phyloP scores from a whole-genome alignment of 2,329 filamentous ascomycete species.

The Venturiaceae sp. region DNA sequence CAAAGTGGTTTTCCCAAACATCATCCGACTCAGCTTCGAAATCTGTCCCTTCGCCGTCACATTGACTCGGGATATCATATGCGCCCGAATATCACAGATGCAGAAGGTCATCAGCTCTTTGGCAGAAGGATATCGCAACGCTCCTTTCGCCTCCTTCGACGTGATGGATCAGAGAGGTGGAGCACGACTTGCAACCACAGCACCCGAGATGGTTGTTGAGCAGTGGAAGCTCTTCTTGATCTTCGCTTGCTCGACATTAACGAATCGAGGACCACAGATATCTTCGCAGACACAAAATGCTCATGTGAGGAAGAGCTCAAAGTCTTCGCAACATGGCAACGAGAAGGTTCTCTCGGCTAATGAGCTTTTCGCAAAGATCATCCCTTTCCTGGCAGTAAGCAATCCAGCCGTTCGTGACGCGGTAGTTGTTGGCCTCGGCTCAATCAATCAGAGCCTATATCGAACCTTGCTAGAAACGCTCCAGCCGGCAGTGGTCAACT shows the following conservation, averaged over 20 bases:
- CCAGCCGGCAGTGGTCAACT: constrained; percentile 74
- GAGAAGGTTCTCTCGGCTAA: constrained; percentile 81
- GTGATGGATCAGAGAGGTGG: constrained; percentile 49
- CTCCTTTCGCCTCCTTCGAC: constrained; percentile 49
- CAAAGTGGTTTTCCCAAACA: constrained; percentile 92
- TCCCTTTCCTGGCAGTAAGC: constrained; percentile 73
- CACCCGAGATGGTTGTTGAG: constrained; percentile 82
- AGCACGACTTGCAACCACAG: constrained; percentile 51
- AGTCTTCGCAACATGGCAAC: constrained; percentile 54
- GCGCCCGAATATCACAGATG: constrained; percentile 86
- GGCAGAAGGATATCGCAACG: constrained; percentile 52
- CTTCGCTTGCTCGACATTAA: constrained; percentile 92
- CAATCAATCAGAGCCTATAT: constrained; percentile 91
- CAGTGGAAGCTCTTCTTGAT: constrained; percentile 98
- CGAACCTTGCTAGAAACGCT: constrained; percentile 82
- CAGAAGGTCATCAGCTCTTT: constrained; percentile 73
- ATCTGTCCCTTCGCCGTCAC: constrained; percentile 87
- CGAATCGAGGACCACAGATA: constrained; percentile 64
- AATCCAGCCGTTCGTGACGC: constrained; percentile 78
- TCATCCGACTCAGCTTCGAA: constrained; percentile 83
- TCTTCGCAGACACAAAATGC: constrained; percentile 47
- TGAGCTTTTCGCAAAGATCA: constrained; percentile 82
- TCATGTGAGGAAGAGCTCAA: constrained; percentile 74
- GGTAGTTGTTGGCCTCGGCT: constrained; percentile 83
- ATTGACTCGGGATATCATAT: constrained; percentile 83